Evolutionary conservation across 148 eudicot species (phyloP).

Genomic region (Rhododendron mucronatum): DNA sequence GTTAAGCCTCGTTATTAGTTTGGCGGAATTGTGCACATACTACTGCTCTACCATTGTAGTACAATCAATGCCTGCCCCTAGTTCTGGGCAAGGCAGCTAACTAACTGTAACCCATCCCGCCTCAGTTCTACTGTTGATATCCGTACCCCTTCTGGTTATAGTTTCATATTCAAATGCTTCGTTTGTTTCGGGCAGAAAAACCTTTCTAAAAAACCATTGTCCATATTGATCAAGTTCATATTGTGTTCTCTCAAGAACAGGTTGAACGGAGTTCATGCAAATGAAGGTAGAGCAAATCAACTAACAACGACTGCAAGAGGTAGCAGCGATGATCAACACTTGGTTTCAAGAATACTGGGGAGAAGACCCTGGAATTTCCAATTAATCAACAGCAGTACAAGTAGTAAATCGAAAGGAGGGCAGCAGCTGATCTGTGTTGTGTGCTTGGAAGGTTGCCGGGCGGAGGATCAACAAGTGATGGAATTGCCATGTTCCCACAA

Average conservation of each 20-base stretch:
- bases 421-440: slow-evolving; percentile 10
- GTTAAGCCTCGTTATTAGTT: neutral
- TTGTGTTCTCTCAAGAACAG: neutral
- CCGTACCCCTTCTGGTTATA: neutral
- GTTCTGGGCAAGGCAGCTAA: neutral
- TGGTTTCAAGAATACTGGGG: neutral
- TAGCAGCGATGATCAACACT: neutral
- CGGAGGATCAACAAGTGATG: slow-evolving; percentile 10
- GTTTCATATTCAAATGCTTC: neutral
- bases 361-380: slow-evolving; percentile 6
- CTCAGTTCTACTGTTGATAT: too few relatives aligned
- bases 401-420: neutral
- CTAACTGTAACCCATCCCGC: neutral
- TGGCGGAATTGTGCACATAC: neutral
- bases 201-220: neutral
- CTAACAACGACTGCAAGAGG: neutral
- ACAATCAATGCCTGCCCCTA: neutral
- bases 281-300: neutral
- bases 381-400: neutral
- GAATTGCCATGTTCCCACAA: slow-evolving; percentile 11
- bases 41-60: neutral
- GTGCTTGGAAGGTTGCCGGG: slow-evolving; percentile 15
- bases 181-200: neutral
- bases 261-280: neutral
- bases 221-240: neutral